Percentiles rank a stretch among this genome's conserved stretches.
These are phyloP conservation scores for Austropuccinia psidii DNA, from an alignment of 1,284 basidiomycete species.

Conservation along the genomic window DNA sequence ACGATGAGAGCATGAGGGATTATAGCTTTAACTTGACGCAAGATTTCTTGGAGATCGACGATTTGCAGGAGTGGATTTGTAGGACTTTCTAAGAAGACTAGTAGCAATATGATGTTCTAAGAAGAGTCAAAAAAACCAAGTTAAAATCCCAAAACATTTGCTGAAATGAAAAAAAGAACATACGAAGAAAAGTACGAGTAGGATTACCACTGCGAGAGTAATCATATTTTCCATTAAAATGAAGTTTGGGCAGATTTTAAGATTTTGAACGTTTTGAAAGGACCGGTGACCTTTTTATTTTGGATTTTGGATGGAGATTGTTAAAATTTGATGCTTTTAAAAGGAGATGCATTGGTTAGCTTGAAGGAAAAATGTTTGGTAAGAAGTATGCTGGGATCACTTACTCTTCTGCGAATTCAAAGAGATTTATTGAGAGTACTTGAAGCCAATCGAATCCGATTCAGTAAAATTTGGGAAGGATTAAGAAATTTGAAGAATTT, in stretches of 20 bases:
- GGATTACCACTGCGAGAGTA: conserved; percentile 95
- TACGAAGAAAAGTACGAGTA: conserved; percentile 85
- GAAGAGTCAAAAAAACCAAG: background rate
- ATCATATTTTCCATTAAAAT: conserved; percentile 76
- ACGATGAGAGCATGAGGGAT: conserved; percentile 73
- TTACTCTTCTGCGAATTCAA: no score
- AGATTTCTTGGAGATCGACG: conserved; percentile 75
- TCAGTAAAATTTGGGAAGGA: no score
- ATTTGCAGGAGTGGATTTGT: conserved; percentile 97
- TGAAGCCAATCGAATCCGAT: no score
- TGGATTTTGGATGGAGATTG: no score
- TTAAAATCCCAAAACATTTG: background rate
- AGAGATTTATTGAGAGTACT: no score
- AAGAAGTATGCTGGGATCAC: no score
- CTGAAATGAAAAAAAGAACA: no score
- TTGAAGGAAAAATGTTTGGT: no score
- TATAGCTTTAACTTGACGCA: conserved; percentile 67
- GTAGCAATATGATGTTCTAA: conserved; percentile 84
- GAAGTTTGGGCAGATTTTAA: no score
- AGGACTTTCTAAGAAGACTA: conserved; percentile 94
- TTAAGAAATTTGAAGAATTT: no score
- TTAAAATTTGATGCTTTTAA: no score
- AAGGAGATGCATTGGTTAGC: no score
- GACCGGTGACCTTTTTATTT: conserved; percentile 30
- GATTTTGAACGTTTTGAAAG: conserved; percentile 21